These are phyloP conservation scores for Kwoniella shivajii DNA, from an alignment of 1,284 basidiomycete genomes.

Conservation along the genomic window DNA sequence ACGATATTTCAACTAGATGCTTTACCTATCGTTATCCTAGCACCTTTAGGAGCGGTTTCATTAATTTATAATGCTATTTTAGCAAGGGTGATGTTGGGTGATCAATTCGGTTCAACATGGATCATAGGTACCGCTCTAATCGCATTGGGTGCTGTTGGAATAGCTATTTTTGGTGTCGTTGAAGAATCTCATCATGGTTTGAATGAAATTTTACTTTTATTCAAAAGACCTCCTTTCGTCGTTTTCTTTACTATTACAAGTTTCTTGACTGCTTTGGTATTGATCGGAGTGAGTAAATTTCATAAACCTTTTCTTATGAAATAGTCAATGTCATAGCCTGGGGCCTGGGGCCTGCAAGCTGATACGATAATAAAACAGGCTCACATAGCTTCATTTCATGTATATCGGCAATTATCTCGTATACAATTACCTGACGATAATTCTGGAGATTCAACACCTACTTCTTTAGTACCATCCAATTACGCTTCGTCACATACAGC, in stretches of 20 bases:
- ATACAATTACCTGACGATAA: constrained; percentile 5
- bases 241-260: constrained; percentile 77
- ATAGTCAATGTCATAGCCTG: too few species aligned
- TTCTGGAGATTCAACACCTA: constrained; percentile 20
- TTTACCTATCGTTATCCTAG: constrained; percentile 87
- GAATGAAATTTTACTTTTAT: constrained; percentile 80
- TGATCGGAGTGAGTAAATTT: constrained; percentile 64
- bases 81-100: constrained; percentile 80
- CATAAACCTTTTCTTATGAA: too few species aligned
- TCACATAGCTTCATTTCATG: constrained; percentile 29
- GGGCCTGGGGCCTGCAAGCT: too few species aligned
- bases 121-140: constrained; percentile 83
- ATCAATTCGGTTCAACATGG: constrained; percentile 82
- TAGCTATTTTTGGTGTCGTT: constrained; percentile 89
- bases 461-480: constrained; percentile 32
- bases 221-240: constrained; percentile 75
- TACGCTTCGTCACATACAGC: constrained; percentile 41
- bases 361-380: too few species aligned
- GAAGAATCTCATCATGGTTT: constrained; percentile 87
- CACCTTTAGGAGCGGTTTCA: constrained; percentile 86
- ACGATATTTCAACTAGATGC: constrained; percentile 94
- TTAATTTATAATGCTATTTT: constrained; percentile 95
- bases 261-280: constrained; percentile 63
- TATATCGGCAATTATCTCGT: constrained; percentile 15
- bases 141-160: constrained; percentile 82